A percentile compares a stretch with the other conserved stretches of the same genome.
Conservation (phyloP, 768 basidiomycete species). For the Trametes meyenii region DNA sequence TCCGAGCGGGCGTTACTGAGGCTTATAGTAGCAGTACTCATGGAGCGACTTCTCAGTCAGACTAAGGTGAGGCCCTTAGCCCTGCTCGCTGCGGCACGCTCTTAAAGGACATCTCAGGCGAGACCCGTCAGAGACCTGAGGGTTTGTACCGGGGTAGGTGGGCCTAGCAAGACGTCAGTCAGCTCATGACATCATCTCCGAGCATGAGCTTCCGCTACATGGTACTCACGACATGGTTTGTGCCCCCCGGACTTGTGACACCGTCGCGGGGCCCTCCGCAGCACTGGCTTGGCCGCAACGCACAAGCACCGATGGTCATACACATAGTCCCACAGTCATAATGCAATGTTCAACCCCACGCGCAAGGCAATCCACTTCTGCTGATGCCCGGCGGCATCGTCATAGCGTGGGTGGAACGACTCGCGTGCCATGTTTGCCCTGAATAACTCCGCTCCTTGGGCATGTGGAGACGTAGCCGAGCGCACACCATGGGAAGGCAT, state of each 20-base stretch:
- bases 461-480: neutral
- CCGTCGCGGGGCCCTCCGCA: neutral
- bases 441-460: slow-evolving; percentile 1
- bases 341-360: slow-evolving; percentile 5
- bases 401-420: neutral
- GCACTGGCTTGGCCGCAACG: neutral
- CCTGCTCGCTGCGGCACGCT: neutral
- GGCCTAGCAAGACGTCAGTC: slow-evolving; percentile 1
- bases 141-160: slow-evolving; percentile 5
- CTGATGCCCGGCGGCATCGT: neutral
- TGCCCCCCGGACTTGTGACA: slow-evolving; percentile 5
- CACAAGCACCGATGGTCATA: neutral
- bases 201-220: neutral
- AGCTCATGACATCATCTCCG: slow-evolving; percentile 6
- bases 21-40: neutral
- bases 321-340: slow-evolving; percentile 4
- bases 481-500: neutral
- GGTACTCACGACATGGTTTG: slow-evolving; percentile 3
- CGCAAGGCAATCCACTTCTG: neutral
- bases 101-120: neutral
- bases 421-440: slow-evolving; percentile 7
- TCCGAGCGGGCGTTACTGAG: neutral
- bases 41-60: neutral
- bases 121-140: neutral
- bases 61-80: neutral